phyloP scores from a whole-genome alignment of 192 early-diverging fungal species.

The Coemansia sp. region DNA sequence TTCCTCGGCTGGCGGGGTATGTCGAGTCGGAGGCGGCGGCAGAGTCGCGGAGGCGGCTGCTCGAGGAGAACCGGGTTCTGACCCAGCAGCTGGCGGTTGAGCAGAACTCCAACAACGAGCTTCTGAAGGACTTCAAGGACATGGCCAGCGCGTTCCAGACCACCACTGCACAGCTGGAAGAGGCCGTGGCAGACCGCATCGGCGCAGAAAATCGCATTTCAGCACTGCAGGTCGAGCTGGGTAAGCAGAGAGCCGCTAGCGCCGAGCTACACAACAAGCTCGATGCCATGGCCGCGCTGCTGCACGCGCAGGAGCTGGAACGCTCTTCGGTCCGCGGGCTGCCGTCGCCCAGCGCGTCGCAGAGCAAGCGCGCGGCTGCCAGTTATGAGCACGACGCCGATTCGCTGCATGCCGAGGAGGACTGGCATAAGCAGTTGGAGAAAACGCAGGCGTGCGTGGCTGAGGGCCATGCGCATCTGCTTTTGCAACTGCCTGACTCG shows the following conservation, averaged over 20 bases:
- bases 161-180: constrained; percentile 7
- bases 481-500: not conserved
- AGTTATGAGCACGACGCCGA: not conserved
- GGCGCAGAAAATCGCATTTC: constrained; percentile 14
- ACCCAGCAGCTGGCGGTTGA: constrained; percentile 16
- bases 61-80: constrained; percentile 3
- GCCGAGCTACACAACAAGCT: not conserved
- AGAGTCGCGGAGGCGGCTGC: not conserved
- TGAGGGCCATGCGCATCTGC: not conserved
- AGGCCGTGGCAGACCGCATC: not conserved
- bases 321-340: not conserved
- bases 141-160: constrained; percentile 5
- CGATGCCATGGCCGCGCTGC: not conserved
- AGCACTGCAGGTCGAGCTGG: constrained; percentile 11
- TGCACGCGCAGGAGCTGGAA: not conserved
- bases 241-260: not conserved
- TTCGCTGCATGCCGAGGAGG: not conserved
- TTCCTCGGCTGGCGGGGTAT: constrained; percentile 17
- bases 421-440: not conserved
- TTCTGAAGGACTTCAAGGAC: constrained; percentile 16
- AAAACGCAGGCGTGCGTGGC: not conserved
- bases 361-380: not conserved
- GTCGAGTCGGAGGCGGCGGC: not conserved
- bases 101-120: constrained; percentile 22
- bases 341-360: not conserved